Base-by-base conservation (phyloP, 2,329 filamentous ascomycete genomes). In the Falciphora oryzae region DNA sequence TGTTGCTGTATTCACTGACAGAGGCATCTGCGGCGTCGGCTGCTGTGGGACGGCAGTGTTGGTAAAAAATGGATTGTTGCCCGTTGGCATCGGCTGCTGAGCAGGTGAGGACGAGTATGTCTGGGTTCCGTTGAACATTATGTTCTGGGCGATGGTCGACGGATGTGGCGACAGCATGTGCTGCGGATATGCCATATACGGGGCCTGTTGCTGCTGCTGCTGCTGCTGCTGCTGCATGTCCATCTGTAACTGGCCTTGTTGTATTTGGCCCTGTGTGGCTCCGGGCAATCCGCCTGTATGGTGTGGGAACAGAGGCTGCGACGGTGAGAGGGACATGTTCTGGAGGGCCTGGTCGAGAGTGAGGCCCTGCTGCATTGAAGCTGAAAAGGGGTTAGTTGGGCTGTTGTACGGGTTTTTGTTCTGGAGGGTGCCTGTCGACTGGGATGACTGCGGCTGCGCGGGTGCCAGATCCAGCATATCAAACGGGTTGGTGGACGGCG, bases 341-440 rank as follows among this genome's bases (percentile, higher is more conserved):
- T 93, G 89, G 71, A 97, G 90, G 1, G 90, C 86, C 70, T 90
- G 85, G 67, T 87, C 86, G 25, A 93, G 75, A 38, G 73, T 73
- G 32, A 76, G 77, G 68, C 68, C 76, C 66, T 79, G 78, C 64
- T 80, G 76, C 50, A 75, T 71, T 2, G 81, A 80, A 62, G 77
- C 73, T 11, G 89, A 83, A 69, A 93, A 94, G 6, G 91, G 91
- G 71, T 94, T 94, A 66, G 85, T 87, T 16, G 84, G 79, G 66
- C 79, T 81, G 29, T 53, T 63, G 66, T 85, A 87, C 0, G 83
- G 81, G 65, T 85, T 86, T 71, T 79, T 83, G 70, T 80, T 85
- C 68, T 83, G 82, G 31, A 88, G 73, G 18, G 81, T 86, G 59
- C 86, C 86, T 0, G 86, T 89, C 4, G 86, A 89, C 68, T 89